Evolutionary conservation across 2,329 filamentous ascomycete species (phyloP).

Genomic region (Hypoxylon sp.): DNA sequence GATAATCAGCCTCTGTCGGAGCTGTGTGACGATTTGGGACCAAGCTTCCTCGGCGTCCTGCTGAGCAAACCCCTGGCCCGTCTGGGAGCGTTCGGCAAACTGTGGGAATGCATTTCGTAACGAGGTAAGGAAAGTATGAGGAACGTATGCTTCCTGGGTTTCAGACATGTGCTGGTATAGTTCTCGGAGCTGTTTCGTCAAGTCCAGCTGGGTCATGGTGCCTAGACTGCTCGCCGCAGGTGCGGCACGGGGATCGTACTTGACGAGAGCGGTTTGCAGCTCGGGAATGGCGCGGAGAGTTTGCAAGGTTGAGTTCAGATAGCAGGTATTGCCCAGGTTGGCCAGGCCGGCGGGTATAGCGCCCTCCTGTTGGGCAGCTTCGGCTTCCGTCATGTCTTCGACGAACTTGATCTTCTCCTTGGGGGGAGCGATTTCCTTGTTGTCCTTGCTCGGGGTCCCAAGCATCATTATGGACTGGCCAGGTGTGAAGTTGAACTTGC

Average conservation of each 20-base stretch:
- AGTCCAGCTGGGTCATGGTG: conserved; percentile 66
- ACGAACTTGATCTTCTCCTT: conserved; percentile 86
- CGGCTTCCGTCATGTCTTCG: conserved; percentile 97
- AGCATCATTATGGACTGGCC: conserved; percentile 95
- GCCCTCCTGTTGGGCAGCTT: conserved; percentile 81
- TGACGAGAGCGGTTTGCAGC: conserved; percentile 78
- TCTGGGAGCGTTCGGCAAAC: conserved; percentile 88
- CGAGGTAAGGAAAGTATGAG: conserved; percentile 81
- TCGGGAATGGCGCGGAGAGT: conserved; percentile 88
- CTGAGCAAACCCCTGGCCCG: conserved; percentile 87
- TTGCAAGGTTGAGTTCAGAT: conserved; percentile 97
- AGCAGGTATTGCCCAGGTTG: conserved; percentile 97
- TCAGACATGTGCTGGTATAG: conserved; percentile 90
- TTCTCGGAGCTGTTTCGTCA: conserved; percentile 79
- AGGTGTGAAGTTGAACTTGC: conserved; percentile 82
- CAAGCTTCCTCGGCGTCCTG: conserved; percentile 98
- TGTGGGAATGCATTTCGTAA: conserved; percentile 85
- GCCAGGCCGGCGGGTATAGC: conserved; percentile 87
- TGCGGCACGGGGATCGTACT: conserved; percentile 54
- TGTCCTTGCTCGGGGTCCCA: conserved; percentile 80
- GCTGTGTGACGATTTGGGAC: conserved; percentile 89
- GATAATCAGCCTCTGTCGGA: conserved; percentile 79
- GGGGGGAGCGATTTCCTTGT: conserved; percentile 68
- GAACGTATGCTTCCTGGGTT: conserved; percentile 87
- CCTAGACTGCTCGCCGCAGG: conserved; percentile 36